A percentile compares a stretch with the other conserved stretches of the same genome.
Evolutionary conservation across 148 eudicot genomes (phyloP).

Genomic region (Oxyria digyna): DNA sequence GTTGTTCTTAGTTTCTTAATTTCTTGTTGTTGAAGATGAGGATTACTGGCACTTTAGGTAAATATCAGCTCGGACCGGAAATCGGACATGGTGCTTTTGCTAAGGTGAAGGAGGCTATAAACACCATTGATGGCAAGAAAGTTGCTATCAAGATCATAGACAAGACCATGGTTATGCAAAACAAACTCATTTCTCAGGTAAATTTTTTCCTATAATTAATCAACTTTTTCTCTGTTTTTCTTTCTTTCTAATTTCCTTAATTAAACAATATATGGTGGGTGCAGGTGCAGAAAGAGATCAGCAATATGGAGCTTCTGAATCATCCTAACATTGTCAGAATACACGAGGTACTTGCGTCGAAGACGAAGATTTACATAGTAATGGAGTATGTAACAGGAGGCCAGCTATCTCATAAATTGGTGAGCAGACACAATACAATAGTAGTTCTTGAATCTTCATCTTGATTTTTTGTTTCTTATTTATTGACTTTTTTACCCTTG

Average conservation of each 20-base stretch:
- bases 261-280: too few relatives aligned
- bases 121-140: slow-evolving; percentile 17
- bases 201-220: background rate
- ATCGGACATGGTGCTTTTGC: slow-evolving; percentile 54
- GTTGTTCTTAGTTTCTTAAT: too few relatives aligned
- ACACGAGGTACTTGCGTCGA: slow-evolving; percentile 44
- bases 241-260: too few relatives aligned
- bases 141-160: slow-evolving; percentile 55
- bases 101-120: slow-evolving; percentile 35
- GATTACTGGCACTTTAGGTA: slow-evolving; percentile 23
- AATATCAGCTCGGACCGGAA: slow-evolving; percentile 32
- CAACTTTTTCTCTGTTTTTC: background rate
- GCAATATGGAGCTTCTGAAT: slow-evolving; percentile 40
- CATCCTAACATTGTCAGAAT: slow-evolving; percentile 50
- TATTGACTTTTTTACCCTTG: background rate
- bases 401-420: slow-evolving; percentile 45
- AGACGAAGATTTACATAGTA: slow-evolving; percentile 44
- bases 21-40: slow-evolving; percentile 17
- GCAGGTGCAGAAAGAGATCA: slow-evolving; percentile 40
- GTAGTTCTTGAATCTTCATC: background rate
- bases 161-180: slow-evolving; percentile 29
- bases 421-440: slow-evolving; percentile 5
- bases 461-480: background rate
- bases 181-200: slow-evolving; percentile 41
- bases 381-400: slow-evolving; percentile 56